A percentile compares a stretch with the other conserved stretches of the same genome.
Conservation (phyloP, 495 filamentous ascomycete species). For the Polyplosphaeria fusca region DNA sequence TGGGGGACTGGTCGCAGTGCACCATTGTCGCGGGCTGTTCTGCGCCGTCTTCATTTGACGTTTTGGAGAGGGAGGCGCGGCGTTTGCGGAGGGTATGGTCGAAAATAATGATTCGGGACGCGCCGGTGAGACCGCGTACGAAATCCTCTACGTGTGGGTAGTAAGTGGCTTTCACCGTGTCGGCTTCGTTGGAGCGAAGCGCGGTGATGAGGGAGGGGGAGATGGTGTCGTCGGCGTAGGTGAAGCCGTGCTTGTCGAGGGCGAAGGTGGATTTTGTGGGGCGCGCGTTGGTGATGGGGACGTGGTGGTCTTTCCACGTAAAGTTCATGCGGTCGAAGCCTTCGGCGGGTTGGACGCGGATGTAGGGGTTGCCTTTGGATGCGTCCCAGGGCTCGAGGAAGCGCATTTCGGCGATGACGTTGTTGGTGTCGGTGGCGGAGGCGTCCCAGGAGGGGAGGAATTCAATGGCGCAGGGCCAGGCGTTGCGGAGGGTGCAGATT, state of each 20-base stretch:
- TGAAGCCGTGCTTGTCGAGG: conserved; percentile 8
- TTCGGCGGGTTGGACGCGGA: conserved; percentile 1
- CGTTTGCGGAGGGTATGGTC: conserved; percentile 10
- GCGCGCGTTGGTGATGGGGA: not conserved
- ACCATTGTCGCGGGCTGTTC: conserved; percentile 25
- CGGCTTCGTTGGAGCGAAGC: not conserved
- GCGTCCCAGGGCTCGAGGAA: conserved; percentile 20
- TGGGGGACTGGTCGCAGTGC: conserved; percentile 13
- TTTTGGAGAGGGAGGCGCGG: not conserved
- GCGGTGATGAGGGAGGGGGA: not conserved
- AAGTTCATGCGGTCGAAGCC: conserved; percentile 17
- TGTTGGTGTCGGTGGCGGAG: not conserved
- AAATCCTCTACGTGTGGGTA: conserved; percentile 13
- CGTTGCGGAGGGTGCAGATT: conserved; percentile 14
- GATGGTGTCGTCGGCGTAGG: conserved; percentile 3
- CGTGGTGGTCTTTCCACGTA: conserved; percentile 8
- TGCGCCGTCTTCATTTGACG: not conserved
- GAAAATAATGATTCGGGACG: conserved; percentile 9
- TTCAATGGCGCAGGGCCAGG: conserved; percentile 21
- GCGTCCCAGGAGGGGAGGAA: conserved; percentile 4
- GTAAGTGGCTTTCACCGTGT: not conserved
- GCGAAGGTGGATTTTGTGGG: not conserved
- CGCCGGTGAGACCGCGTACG: not conserved
- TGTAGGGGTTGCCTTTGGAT: conserved; percentile 5
- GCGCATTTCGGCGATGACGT: conserved; percentile 3